Evolutionary conservation across 1,139 yeast genomes (phyloP), one percentile per base, ranked within the genome.

Genomic region (Yamadazyma jaroonii): DNA sequence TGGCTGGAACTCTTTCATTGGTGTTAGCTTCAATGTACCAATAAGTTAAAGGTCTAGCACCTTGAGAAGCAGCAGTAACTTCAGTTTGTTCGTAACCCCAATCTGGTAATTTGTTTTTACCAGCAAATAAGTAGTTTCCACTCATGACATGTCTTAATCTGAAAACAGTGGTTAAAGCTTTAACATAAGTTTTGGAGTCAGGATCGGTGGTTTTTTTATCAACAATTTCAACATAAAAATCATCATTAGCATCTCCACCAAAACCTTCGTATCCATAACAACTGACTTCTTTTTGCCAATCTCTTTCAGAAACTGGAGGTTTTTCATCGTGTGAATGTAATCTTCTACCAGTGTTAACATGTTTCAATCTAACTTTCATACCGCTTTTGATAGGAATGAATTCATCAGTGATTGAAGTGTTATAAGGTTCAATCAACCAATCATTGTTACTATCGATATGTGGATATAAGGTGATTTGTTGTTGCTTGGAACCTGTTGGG

Each of bases 1-100:
- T 41, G 10, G 49, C 54, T 14, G 52, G 42, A 36, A 67, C 48
- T 40, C 53, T 48, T 4, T 44, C 49, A 52, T 81, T 81, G 36
- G 56, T 64, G 61, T 89, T 90, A 44, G 81, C 76, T 67, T 94
- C 99, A 53, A 94, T 69, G 61, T 84, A 85, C 97, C 97, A 94
- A 48, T 84, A 67, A 36, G 89, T 76, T 60, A 86, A 79, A 30
- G 80, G 77, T 49, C 81, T 66, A 43, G 77, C 74, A 57, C 97
- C 97, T 53, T 81, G 87, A 36, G 79, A 70, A 36, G 97, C 94
- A 63, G 96, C 79, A 9, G 96, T 82, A 35, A 94, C 98, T 68
- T 92, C 99, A 63, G 88, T 97, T 67, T 94, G 98, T 51, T 84
- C 94, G 54, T 84, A 89, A 3, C 92, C 98, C 97, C 97, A 92